Base-by-base conservation (phyloP, 1,284 basidiomycete species). In the Sporisorium iseilematis-ciliati region DNA sequence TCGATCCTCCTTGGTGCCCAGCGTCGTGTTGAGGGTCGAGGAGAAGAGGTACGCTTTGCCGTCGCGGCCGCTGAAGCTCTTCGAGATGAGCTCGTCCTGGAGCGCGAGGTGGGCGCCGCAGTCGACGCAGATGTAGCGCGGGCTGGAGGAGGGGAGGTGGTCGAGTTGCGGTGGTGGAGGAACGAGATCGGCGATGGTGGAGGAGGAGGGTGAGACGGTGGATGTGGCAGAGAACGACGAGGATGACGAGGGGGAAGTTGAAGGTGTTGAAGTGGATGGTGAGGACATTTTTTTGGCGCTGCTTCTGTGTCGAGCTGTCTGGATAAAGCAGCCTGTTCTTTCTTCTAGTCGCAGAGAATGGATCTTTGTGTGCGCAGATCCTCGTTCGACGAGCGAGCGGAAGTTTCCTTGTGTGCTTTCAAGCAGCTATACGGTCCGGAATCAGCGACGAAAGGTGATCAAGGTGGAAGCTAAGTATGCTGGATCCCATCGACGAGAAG, bases 11-110 rank as follows among this genome's bases (percentile, higher is more conserved):
- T 89, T 90, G 79, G 87, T 88, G 16, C 92, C 93, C 23, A 91
- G 87, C 79, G 89, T 91, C 55, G 93, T 88, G 77, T 94, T 94
- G 33, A 90, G 88, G 0, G 91, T 91, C 0, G 91, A 91, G 81
- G 93, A 89, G 87, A 93, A 90, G 31, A 94, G 86, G 79, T 92
- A 93, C 76, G 92, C 93, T 65, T 92, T 88, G 0, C 93, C 93
- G 66, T 94, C 92, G 72, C 93, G 87, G 1, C 93, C 93, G 23
- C 91, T 91, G 87, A 94, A 94, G 0, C 92, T 87, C 83, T 94
- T 94, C 86, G 91, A 92, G 75, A 94, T 92, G 11, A 93, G 86
- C 76, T 94, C 93, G 80, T 94, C 93, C 54, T 78, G 75, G 4
- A 80, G 57, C 4, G 81, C 82, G 5, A 84, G 57, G 54, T 81